Evolutionary conservation across 148 eudicot species (phyloP), one percentile per base, ranked within the genome.

Genomic region (Limonium bicolor): DNA sequence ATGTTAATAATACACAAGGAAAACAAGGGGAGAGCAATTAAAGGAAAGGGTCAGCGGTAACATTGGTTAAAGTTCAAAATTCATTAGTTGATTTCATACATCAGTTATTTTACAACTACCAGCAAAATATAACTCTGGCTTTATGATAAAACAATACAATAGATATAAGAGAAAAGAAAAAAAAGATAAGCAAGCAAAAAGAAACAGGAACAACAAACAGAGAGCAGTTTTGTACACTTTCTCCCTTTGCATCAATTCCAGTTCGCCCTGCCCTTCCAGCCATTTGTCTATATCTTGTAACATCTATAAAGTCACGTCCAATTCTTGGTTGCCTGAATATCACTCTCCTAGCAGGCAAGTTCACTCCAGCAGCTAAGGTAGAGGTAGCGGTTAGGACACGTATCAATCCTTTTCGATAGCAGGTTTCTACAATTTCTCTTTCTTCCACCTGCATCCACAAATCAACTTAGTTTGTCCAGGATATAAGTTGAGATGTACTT

Each of bases 251-350:
- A 56, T 92, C 99, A 55, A 92, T 92, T 58, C 99, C 99, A 40
- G 99, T 92, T 29, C 99, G 88, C 56, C 99, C 99, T 49, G 95
- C 99, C 56, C 99, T 74, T 54, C 99, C 99, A 54, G 99, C 70
- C 99, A 92, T 92, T 67, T 85, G 99, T 47, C 59, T 73, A 60
- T 92, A 92, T 64, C 90, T 69, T 54, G 90, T 92, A 35, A 94
- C 95, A 62, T 92, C 99, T 55, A 92, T 63, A 67, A 78, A 85
- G 60, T 92, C 99, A 57, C 83, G 94, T 43, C 99, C 99, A 62
- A 92, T 85, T 61, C 78, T 69, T 31, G 99, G 94, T 68, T 92
- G 99, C 36, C 99, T 81, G 51, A 92, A 92, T 47, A 92, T 82
- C 20, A 92, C 99, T 66, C 99, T 69, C 72, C 99, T 68, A 3